Evolutionary conservation across 1,284 basidiomycete genomes (phyloP).

Genomic region (Fomitopsis pinicola): DNA sequence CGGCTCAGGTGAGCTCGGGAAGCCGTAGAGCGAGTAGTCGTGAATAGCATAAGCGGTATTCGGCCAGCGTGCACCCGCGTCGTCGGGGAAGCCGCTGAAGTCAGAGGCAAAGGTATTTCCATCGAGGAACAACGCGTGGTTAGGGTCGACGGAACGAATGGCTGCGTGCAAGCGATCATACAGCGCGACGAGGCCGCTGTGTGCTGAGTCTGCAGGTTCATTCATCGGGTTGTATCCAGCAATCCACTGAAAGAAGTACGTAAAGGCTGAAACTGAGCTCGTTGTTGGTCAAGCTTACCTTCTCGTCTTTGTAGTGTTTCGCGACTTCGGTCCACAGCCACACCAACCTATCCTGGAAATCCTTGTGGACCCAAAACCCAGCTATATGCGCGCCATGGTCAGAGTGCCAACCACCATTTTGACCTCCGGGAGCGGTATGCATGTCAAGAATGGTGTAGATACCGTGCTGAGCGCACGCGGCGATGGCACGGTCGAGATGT

Average conservation of each 20-base stretch:
- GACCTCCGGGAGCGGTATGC: conserved; percentile 60
- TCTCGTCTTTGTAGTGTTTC: conserved; percentile 48
- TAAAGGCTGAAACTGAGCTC: neutral
- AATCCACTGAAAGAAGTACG: conserved; percentile 43
- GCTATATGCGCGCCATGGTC: conserved; percentile 53
- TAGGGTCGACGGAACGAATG: conserved; percentile 57
- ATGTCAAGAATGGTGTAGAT: conserved; percentile 64
- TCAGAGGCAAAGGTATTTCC: conserved; percentile 79
- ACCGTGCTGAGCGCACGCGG: conserved; percentile 51
- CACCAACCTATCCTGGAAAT: conserved; percentile 70
- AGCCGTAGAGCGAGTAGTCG: conserved; percentile 70
- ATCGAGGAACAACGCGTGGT: conserved; percentile 66
- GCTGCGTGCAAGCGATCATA: conserved; percentile 62
- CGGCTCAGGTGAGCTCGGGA: conserved; percentile 50
- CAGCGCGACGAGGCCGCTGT: conserved; percentile 49
- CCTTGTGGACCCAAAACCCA: conserved; percentile 69
- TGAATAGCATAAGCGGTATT: conserved; percentile 80
- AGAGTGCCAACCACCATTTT: conserved; percentile 55
- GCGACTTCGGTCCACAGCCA: conserved; percentile 73
- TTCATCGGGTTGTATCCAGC: conserved; percentile 74
- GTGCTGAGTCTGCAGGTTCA: conserved; percentile 63
- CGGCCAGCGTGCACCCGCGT: conserved; percentile 39
- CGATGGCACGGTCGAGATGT: conserved; percentile 59
- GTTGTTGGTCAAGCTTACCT: neutral
- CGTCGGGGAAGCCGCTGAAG: conserved; percentile 56